Evolutionary conservation across 768 basidiomycete genomes (phyloP), one percentile per base, ranked within the genome.

Genomic region (Ramaria sp.): DNA sequence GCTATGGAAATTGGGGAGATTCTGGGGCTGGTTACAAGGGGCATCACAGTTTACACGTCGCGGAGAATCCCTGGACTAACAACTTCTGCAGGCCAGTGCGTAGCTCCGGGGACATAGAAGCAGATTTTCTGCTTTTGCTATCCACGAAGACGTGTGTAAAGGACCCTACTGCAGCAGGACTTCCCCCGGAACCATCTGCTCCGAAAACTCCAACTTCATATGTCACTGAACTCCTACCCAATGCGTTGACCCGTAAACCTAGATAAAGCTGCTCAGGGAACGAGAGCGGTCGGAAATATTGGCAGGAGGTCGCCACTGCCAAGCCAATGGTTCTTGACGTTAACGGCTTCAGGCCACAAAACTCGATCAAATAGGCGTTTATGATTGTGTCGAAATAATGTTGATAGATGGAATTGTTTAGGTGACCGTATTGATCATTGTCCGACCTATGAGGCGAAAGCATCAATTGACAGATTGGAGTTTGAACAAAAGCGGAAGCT

Each of bases 61-160:
- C 15, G 9, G 11, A 2, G 7, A 7, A n/a, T 34, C 38, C 34
- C 19, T 22, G 19, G 12, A 43, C 47, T 41, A 59, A 53, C 43
- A 84, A 62, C 60, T 68, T 76, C 38, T 60, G 59, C 33, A 89
- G 68, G 0, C 83, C 84, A 2, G 64, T 68, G 59, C 72, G 74
- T 27, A 71, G 74, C 54, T 60, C 66, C 1, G 64, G 55, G 37
- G 63, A 68, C 63, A 88, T 83, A 0, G 71, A 61, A 19, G 69
- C 68, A 57, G 83, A 83, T 70, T 78, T 82, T 48, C 88, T 70
- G 43, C 77, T 78, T 54, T 63, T 61, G 45, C 75, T 78, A 27
- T 81, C 80, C 3, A 91, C 88, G 64, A 90, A 91, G n/a, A 91
- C 88, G 66, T 91, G 88, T 0, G 86, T 90, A 55, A 91, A 90